Evolutionary conservation across 352 stramenopile species (phyloP), one percentile per base, ranked within the genome.

Genomic region (Phytophthora pistaciae): DNA sequence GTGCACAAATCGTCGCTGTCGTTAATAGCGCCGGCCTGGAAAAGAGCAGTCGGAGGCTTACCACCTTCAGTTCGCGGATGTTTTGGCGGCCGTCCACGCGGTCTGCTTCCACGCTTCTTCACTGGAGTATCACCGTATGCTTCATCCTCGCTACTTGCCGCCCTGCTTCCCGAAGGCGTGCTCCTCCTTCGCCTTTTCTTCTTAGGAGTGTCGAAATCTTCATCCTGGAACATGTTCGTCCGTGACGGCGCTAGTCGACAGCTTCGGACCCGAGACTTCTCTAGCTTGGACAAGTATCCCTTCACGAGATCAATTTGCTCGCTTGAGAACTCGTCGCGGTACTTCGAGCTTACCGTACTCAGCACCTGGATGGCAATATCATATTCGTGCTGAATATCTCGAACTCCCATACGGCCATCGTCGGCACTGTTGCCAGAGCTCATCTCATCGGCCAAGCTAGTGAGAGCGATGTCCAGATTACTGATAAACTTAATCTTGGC

Each of bases 1-100:
- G 91, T 96, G 71, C 94, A 98, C 62, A 98, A 67, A 66, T 98
- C 94, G 63, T 96, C 90, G 60, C 91, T 96, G 56, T 93, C 87
- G 68, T 97, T 94, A 64, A 92, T 91, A 29, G 81, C 77, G 8
- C 80, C 83, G 20, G 74, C 78, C 59, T 90, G 73, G 42, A 91
- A 91, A 48, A 77, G 56, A 7, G 68, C 8, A 25, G 38, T 63
- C 36, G 75, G 46, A 7, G 56, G 20, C 29, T 70, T 66, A 16
- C 20, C 42, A n/a, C 54, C 53, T 14, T 70, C 40, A 25, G 50
- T 46, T 54, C 23, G 23, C 31, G 79, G 46, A 55, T 88, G 70
- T 78, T 91, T 80, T n/a, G 68, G 52, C 6, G 71, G 64, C 6
- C 72, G 71, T 3, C 67, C 66, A 38, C 79, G 71, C 49, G 78